These are phyloP conservation scores for Calonectria hongkongensis DNA, from an alignment of 2,329 filamentous ascomycete species.

Conservation along the genomic window DNA sequence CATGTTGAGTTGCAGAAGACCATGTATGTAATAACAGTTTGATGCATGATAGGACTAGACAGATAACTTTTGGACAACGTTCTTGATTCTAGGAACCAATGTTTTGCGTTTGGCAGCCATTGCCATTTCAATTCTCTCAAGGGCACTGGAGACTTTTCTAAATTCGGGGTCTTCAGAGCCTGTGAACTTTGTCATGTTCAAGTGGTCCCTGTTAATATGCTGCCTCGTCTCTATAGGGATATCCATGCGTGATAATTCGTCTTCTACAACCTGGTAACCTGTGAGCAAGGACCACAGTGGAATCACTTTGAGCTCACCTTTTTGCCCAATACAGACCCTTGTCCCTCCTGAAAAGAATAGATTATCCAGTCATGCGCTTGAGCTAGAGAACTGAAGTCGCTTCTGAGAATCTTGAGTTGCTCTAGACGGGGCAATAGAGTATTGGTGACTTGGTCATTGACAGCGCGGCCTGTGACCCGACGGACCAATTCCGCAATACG, in stretches of 20 bases:
- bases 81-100: background rate
- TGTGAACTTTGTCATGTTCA: constrained; percentile 61
- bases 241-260: constrained; percentile 60
- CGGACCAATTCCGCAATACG: background rate
- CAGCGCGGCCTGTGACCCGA: background rate
- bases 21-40: too few species aligned
- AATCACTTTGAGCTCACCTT: background rate
- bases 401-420: background rate
- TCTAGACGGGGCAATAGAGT: background rate
- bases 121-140: constrained; percentile 25
- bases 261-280: constrained; percentile 60
- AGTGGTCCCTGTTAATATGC: constrained; percentile 59
- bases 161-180: constrained; percentile 57
- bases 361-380: background rate
- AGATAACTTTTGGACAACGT: background rate
- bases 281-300: constrained; percentile 50
- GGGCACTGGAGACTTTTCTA: constrained; percentile 54
- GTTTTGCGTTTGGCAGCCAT: background rate
- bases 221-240: constrained; percentile 57
- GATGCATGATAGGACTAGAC: too few species aligned
- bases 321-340: background rate
- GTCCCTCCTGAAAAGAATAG: background rate
- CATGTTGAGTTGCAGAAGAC: too few species aligned
- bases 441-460: background rate
- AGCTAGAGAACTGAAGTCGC: background rate